phyloP scores from a whole-genome alignment of 2,329 filamentous ascomycete genomes.

The Colletotrichum siamense region DNA sequence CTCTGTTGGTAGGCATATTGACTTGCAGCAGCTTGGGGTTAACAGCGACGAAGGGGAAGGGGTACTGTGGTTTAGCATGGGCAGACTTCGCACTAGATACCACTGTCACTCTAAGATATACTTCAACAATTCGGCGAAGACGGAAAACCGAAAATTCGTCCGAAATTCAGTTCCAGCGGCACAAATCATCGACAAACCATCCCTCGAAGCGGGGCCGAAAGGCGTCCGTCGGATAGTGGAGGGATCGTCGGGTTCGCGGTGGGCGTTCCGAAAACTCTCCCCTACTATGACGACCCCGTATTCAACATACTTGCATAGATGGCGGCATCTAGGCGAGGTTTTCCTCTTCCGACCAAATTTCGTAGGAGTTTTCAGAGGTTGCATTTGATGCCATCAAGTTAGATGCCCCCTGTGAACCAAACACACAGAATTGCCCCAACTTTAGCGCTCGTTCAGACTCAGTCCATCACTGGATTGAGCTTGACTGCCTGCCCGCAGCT shows the following conservation, averaged over 20 bases:
- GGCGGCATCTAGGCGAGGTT: background rate
- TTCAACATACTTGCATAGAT: background rate
- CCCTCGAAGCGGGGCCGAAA: background rate
- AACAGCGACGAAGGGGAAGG: background rate
- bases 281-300: background rate
- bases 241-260: background rate
- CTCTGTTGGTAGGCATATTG: background rate
- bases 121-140: background rate
- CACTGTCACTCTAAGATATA: fast-evolving
- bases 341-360: fast-evolving
- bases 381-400: too few species aligned
- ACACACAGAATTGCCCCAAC: background rate
- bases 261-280: background rate
- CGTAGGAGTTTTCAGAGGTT: fast-evolving
- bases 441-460: background rate
- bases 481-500: background rate
- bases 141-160: background rate
- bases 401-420: too few species aligned
- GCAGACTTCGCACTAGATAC: background rate
- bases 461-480: background rate
- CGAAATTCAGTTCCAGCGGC: background rate
- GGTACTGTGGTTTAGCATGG: fast-evolving
- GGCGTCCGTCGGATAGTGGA: background rate
- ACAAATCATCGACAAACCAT: background rate
- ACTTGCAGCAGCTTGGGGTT: background rate